Base-by-base conservation (phyloP, 2,329 filamentous ascomycete genomes). In the Fusarium sp. region DNA sequence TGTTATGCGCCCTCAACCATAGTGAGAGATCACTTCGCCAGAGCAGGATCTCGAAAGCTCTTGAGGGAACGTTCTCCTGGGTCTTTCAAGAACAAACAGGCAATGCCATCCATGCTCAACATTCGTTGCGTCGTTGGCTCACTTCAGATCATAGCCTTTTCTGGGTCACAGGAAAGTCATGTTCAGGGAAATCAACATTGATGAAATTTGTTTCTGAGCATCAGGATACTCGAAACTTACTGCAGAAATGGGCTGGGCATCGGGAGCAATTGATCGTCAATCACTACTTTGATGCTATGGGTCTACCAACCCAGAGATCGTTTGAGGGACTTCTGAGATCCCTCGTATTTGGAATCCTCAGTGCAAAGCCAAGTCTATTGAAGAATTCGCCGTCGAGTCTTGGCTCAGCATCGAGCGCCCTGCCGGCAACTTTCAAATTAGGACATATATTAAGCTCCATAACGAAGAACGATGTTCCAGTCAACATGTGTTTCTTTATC, bases 401-500 rank as follows among this genome's bases (percentile, higher is more conserved):
- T 42, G 26, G 18, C 44, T 38, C 14, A 20, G 3, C 51, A 51
- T 20, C n/a, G 15, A 8, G 6, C 13, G 10, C 44, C 12, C 22
- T 60, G 34, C 44, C 34, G 18, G 28, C 3, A 10, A n/a, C 32
- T 18, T 24, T 42, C 17, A 36, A 32, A 24, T 51, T 9, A 69
- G 72, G 70, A 62, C 38, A 5, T 13, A 45, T 7, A 22, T 50
- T 5, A 55, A 70, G 5, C 58, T 28, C 13, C 8, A 41, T 12
- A 7, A 52, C 13, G 17, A 30, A 3, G 17, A 44, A 32, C 6
- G 28, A 4, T 12, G 20, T 56, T 6, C 58, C 24, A 15, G 38
- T 32, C 14, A 62, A 50, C 3, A 41, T 73, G 3, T 77, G 75
- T 28, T 45, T 77, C 28, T 75, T 77, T 30, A 65, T 77, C 3